Conservation (phyloP, 1,284 basidiomycete genomes). For the Ganoderma resinaceum region DNA sequence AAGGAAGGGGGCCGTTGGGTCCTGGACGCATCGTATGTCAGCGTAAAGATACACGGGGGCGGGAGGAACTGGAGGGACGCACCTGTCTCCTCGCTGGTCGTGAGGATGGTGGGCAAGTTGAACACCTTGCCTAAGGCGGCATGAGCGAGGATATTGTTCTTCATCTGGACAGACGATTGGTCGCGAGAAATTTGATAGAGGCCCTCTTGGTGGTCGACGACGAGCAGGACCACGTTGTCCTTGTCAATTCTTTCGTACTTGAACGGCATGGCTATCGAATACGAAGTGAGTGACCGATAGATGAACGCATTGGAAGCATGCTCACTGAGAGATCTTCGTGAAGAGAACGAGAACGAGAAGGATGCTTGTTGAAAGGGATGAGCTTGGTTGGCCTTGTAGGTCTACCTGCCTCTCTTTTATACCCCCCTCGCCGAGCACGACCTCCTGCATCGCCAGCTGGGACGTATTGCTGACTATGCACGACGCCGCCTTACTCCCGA, state of each 20-base stretch:
- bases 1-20: constrained; percentile 53
- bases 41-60: too few relatives aligned
- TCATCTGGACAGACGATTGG: constrained; percentile 45
- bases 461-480: background rate
- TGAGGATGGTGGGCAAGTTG: constrained; percentile 51
- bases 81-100: constrained; percentile 53
- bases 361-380: background rate
- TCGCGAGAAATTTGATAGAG: constrained; percentile 53
- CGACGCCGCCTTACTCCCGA: background rate
- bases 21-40: constrained; percentile 34
- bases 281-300: background rate
- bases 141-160: constrained; percentile 53
- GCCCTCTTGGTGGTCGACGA: constrained; percentile 56
- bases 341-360: background rate
- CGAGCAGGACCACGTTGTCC: constrained; percentile 47
- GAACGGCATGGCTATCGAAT: constrained; percentile 19
- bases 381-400: background rate
- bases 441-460: background rate
- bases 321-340: background rate
- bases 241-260: constrained; percentile 53
- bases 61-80: background rate
- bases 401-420: background rate
- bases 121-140: constrained; percentile 52
- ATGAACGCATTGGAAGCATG: background rate
- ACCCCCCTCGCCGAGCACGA: background rate